Percentiles rank a stretch among this genome's conserved stretches.
phyloP scores from a whole-genome alignment of 139 green algal species.

The Volvox reticuliferus region DNA sequence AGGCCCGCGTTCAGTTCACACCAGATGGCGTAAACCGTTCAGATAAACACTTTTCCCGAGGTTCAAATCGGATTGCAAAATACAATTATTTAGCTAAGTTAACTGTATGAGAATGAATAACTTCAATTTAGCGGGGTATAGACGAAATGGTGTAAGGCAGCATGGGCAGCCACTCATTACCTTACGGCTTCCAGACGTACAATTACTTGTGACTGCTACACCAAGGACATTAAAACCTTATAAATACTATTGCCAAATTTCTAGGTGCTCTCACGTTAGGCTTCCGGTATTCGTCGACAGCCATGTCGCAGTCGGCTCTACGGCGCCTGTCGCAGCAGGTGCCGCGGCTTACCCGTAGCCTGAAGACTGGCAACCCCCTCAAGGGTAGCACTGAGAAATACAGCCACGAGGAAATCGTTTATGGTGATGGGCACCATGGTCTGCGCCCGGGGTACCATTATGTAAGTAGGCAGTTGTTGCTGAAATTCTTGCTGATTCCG shows the following conservation, averaged over 20 bases:
- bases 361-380: conserved; percentile 17
- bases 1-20: no score
- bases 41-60: no score
- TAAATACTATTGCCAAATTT: no score
- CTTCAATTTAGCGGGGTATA: no score
- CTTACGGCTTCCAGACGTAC: background rate
- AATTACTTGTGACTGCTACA: no score
- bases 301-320: conserved; percentile 40
- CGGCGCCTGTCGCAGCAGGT: conserved; percentile 28
- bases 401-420: conserved; percentile 50
- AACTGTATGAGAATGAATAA: no score
- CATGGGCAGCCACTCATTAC: background rate
- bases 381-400: conserved; percentile 42
- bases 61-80: no score
- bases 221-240: no score
- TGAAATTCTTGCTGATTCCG: background rate
- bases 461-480: conserved; percentile 40
- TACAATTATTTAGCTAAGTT: no score
- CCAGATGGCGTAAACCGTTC: no score
- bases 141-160: no score
- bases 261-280: background rate
- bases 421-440: conserved; percentile 60
- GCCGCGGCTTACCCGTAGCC: conserved; percentile 22
- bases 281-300: background rate
- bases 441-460: conserved; percentile 57